Evolutionary conservation across 176 grass and related monocot genomes (phyloP).

Genomic region (Neostapfia colusana): DNA sequence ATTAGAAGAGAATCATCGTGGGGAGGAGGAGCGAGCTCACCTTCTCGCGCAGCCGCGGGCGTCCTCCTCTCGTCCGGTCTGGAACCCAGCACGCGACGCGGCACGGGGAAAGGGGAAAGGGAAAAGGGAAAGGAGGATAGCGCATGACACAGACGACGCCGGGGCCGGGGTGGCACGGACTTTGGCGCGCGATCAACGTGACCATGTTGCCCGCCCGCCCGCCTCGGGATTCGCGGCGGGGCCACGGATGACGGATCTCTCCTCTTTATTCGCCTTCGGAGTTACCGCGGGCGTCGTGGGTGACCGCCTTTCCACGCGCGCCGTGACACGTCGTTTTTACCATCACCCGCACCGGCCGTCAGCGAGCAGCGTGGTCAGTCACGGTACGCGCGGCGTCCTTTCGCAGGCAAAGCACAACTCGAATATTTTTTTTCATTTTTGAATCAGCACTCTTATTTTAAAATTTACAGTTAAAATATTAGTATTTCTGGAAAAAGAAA

Average conservation of each 20-base stretch:
- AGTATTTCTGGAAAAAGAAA: no score
- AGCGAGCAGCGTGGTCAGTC: neutral
- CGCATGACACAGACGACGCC: neutral
- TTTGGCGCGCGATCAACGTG: slow-evolving; percentile 9
- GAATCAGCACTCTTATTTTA: no score
- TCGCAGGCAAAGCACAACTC: neutral
- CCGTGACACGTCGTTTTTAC: neutral
- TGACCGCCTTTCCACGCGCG: slow-evolving; percentile 30
- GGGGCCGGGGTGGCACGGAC: slow-evolving; percentile 28
- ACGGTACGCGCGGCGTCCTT: neutral
- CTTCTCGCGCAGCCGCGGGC: no score
- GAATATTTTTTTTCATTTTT: no score
- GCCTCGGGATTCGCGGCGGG: slow-evolving; percentile 41
- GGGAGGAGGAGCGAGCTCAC: no score
- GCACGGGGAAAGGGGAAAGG: neutral
- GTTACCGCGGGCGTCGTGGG: neutral
- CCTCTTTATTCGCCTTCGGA: slow-evolving; percentile 19
- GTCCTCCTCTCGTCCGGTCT: neutral
- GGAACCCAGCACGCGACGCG: neutral
- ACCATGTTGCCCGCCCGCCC: neutral
- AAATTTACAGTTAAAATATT: no score
- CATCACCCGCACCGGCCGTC: neutral
- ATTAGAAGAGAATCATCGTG: no score
- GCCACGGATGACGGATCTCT: slow-evolving; percentile 30
- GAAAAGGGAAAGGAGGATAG: neutral